phyloP scores from a whole-genome alignment of 2,329 filamentous ascomycete species.

The Aureobasidium mangrovei region DNA sequence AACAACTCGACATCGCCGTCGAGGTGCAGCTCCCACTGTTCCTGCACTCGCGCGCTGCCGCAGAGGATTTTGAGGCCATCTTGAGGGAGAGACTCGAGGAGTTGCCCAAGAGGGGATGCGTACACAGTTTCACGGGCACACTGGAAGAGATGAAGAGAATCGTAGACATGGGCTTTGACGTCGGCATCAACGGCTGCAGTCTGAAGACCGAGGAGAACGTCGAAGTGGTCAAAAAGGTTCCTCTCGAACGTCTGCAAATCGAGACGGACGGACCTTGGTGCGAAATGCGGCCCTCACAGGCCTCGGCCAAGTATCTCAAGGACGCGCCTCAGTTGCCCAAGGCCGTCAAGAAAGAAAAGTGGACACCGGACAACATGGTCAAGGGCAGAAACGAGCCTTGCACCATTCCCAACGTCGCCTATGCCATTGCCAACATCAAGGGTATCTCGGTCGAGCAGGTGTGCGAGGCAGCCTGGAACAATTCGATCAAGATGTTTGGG shows the following conservation, averaged over 20 bases:
- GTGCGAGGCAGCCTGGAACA: constrained; percentile 75
- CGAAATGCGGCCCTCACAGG: constrained; percentile 83
- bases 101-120: constrained; percentile 64
- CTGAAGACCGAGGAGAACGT: constrained; percentile 92
- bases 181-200: constrained; percentile 95
- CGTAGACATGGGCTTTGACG: constrained; percentile 71
- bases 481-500: constrained; percentile 72
- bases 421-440: constrained; percentile 80
- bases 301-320: constrained; percentile 64
- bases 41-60: constrained; percentile 81
- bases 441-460: constrained; percentile 71
- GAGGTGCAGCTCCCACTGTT: constrained; percentile 78
- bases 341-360: constrained; percentile 92
- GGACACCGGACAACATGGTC: constrained; percentile 76
- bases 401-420: constrained; percentile 77
- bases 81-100: constrained; percentile 44
- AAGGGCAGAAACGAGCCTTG: constrained; percentile 94
- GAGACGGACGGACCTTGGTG: constrained; percentile 98
- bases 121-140: constrained; percentile 92
- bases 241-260: constrained; percentile 73
- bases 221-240: constrained; percentile 70
- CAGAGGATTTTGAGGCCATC: constrained; percentile 70
- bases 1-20: constrained; percentile 70
- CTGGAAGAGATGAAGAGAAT: constrained; percentile 74
- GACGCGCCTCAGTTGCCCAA: constrained; percentile 66